Percentiles rank a stretch among this genome's conserved stretches.
These are phyloP conservation scores for Lyophyllum semitale DNA, from an alignment of 768 basidiomycete genomes.

Conservation along the genomic window DNA sequence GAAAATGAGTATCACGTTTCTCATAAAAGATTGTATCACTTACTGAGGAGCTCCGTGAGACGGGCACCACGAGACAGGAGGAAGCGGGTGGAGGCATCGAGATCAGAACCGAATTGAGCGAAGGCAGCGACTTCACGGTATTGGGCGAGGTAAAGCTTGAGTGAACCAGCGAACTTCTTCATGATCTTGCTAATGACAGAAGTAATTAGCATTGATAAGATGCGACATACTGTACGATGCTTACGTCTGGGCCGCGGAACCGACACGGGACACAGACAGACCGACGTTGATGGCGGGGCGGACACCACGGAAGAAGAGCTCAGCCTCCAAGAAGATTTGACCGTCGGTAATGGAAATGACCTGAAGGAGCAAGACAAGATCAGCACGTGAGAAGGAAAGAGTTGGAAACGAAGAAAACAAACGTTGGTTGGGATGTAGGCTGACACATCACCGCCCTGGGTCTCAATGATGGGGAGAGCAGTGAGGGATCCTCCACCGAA, in stretches of 20 bases:
- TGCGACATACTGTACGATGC: slow-evolving; percentile 25
- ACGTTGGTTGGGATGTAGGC: slow-evolving; percentile 97
- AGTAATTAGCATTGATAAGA: slow-evolving; percentile 1
- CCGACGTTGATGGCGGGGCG: slow-evolving; percentile 99
- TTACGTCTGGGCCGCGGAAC: slow-evolving; percentile 99
- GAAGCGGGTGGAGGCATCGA: slow-evolving; percentile 99
- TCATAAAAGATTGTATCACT: slow-evolving; percentile 24
- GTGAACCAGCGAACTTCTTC: slow-evolving; percentile 99
- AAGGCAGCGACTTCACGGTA: slow-evolving; percentile 99
- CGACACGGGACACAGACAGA: slow-evolving; percentile 99
- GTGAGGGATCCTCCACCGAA: slow-evolving; percentile 99
- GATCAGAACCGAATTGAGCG: slow-evolving; percentile 99
- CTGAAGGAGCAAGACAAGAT: slow-evolving; percentile 42
- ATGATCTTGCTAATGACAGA: slow-evolving; percentile 82
- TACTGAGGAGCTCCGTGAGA: slow-evolving; percentile 93
- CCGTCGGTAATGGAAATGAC: slow-evolving; percentile 99
- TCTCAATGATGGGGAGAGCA: slow-evolving; percentile 99
- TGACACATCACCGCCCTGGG: slow-evolving; percentile 99
- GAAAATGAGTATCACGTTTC: slow-evolving; percentile 16
- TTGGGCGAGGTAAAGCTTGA: slow-evolving; percentile 99
- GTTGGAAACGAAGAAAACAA: slow-evolving; percentile 25
- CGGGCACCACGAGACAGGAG: slow-evolving; percentile 96
- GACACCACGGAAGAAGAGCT: slow-evolving; percentile 99
- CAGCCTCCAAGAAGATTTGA: slow-evolving; percentile 99
- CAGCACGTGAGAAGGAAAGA: slow-evolving; percentile 1